Base-by-base conservation (phyloP, 163 green algal species). In the Coccomyxa subellipsoidea region DNA sequence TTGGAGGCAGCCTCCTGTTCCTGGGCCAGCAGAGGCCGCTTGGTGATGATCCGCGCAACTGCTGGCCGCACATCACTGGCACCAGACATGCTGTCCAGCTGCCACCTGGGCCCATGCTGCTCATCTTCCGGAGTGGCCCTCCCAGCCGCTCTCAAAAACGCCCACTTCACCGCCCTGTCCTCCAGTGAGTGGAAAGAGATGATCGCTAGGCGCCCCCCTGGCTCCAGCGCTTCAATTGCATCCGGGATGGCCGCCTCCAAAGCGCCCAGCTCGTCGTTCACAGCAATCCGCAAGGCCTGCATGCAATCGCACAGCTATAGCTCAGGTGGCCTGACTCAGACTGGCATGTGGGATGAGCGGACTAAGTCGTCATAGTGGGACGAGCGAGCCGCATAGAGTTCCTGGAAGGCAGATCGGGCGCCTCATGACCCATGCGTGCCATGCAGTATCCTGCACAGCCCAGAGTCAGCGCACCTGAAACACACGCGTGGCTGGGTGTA, bases 141-240 rank as follows among this genome's bases (percentile, higher is more conserved):
- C 40, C 93, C 89, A 39, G 91, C 84, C n/a, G 88, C 90, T 39
- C 83, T 80, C 36, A 90, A 76, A 82, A 99, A 98, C 15, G 91
- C 92, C 70, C 91, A 89, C 89, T 99, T 99, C 0, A 99, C 95
- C 18, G 97, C 90, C 0, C 95, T 75, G 88, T 99, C 96, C 89
- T 99, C 96, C 31, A 99, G 86, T 34, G 85, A 94, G 86, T 99
- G 96, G 84, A 99, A 99, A 38, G 86, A 94, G 83, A 99, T 98
- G 29, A 99, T 88, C 0, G 90, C 94, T 70, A 99, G 87, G 4
- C 95, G 88, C 27, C 96, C 96, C 3, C 92, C 90, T 5, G 95
- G 92, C 0, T 86, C 81, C n/a, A 98, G 87, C 23, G 85, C 86
- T 1, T 86, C 79, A 0, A 98, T 91, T 3, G 92, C 92, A 0